phyloP scores from a whole-genome alignment of 257 asterid species.

The Linaria vulgaris region DNA sequence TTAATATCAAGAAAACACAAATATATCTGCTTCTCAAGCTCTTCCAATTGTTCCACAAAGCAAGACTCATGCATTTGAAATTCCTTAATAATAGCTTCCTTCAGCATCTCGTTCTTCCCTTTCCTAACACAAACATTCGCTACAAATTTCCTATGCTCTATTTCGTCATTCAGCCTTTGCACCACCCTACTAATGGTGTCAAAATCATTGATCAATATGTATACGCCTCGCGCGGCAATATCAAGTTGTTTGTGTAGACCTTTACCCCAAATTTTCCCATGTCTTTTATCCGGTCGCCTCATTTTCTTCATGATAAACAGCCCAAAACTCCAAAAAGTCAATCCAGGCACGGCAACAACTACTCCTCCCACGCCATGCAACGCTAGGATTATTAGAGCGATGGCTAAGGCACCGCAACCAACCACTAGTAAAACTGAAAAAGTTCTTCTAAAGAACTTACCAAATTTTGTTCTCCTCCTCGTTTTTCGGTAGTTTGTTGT shows the following conservation, averaged over 20 bases:
- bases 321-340: conserved; percentile 22
- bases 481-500: conserved; percentile 38
- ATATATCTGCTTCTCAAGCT: conserved; percentile 63
- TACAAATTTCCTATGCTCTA: conserved; percentile 50
- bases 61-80: conserved; percentile 36
- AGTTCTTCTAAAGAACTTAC: conserved; percentile 30
- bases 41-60: conserved; percentile 50
- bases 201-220: conserved; percentile 57
- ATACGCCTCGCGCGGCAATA: conserved; percentile 64
- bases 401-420: conserved; percentile 33
- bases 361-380: conserved; percentile 44
- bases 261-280: conserved; percentile 17
- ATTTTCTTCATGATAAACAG: conserved; percentile 23
- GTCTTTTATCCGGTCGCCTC: conserved; percentile 1
- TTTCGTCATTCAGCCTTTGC: conserved; percentile 46
- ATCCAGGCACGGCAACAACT: conserved; percentile 33
- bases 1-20: conserved; percentile 63
- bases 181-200: conserved; percentile 55
- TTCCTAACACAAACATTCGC: conserved; percentile 47
- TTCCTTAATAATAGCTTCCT: conserved; percentile 48
- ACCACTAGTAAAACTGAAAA: conserved; percentile 27
- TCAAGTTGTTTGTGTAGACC: conserved; percentile 47
- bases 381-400: conserved; percentile 32
- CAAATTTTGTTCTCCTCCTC: conserved; percentile 36
- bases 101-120: conserved; percentile 46